Conservation (phyloP, 1,139 yeast genomes). For the Yamadazyma sp. region DNA sequence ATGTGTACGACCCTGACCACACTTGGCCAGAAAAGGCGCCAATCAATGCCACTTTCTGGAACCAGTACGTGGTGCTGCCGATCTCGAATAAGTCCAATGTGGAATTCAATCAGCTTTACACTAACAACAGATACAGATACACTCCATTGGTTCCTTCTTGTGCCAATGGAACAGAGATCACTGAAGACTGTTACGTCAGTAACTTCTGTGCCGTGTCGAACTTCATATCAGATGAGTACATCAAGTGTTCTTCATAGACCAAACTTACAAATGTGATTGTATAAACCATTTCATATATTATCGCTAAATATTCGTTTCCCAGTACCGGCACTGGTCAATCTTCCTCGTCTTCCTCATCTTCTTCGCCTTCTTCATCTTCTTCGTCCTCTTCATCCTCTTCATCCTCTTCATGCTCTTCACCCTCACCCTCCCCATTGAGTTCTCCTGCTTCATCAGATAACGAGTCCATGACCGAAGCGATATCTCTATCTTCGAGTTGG, state of each 20-base stretch:
- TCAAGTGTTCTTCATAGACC: too few relatives aligned
- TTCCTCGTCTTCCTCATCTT: constrained; percentile 11
- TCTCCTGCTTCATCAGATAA: constrained; percentile 18
- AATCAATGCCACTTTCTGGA: constrained; percentile 61
- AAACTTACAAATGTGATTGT: too few relatives aligned
- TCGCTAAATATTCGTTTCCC: too few relatives aligned
- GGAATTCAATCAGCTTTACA: constrained; percentile 25
- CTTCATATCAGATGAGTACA: constrained; percentile 12
- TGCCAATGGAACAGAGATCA: constrained; percentile 29
- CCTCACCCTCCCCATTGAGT: not conserved
- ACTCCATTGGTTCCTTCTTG: constrained; percentile 54
- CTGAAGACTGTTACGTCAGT: constrained; percentile 36
- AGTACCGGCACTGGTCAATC: too few relatives aligned
- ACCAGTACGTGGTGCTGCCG: constrained; percentile 34
- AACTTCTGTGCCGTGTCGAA: constrained; percentile 41
- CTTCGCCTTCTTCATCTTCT: too few relatives aligned
- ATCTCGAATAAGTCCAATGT: constrained; percentile 14
- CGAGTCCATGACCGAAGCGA: constrained; percentile 2
- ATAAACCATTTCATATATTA: too few relatives aligned
- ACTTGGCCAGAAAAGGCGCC: constrained; percentile 56
- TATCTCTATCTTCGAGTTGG: constrained; percentile 22
- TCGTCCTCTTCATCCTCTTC: too few relatives aligned
- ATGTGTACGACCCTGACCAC: constrained; percentile 41
- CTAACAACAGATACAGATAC: constrained; percentile 47
- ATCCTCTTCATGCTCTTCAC: constrained; percentile 12